Evolutionary conservation across 2,329 filamentous ascomycete species (phyloP).

Genomic region (Clarireedia homoeocarpa): DNA sequence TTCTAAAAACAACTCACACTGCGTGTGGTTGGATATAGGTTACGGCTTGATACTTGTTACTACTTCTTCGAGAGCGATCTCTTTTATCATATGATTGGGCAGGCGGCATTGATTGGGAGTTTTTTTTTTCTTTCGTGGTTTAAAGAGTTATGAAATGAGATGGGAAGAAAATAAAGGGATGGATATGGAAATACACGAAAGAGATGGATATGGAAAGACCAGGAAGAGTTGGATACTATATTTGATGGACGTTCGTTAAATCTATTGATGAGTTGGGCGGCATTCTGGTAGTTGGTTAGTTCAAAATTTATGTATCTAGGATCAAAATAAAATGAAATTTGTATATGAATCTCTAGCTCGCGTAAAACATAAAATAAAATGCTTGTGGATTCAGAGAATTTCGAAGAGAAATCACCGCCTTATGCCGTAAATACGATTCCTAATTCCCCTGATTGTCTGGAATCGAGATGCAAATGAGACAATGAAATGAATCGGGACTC

Average conservation of each 20-base stretch:
- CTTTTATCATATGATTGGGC: neutral
- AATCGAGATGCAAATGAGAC: too few species aligned
- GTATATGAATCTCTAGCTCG: neutral
- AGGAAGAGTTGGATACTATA: neutral
- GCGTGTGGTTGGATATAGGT: neutral
- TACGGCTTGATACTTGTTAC: neutral
- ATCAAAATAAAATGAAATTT: neutral
- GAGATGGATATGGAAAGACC: too few species aligned
- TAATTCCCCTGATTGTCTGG: too few species aligned
- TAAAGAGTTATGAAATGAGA: neutral
- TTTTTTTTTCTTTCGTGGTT: neutral
- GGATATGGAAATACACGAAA: too few species aligned
- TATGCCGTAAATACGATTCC: too few species aligned
- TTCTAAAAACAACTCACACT: neutral
- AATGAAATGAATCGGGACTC: too few species aligned
- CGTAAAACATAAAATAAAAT: neutral
- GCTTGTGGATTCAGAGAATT: too few species aligned
- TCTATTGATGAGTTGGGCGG: neutral
- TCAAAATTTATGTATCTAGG: neutral
- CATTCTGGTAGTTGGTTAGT: neutral
- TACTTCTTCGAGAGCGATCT: neutral
- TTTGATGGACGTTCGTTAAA: neutral
- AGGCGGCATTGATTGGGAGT: neutral
- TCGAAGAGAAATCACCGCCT: too few species aligned
- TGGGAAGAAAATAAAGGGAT: neutral